phyloP scores from a whole-genome alignment of 2,329 filamentous ascomycete genomes.

The Cadophora malorum region DNA sequence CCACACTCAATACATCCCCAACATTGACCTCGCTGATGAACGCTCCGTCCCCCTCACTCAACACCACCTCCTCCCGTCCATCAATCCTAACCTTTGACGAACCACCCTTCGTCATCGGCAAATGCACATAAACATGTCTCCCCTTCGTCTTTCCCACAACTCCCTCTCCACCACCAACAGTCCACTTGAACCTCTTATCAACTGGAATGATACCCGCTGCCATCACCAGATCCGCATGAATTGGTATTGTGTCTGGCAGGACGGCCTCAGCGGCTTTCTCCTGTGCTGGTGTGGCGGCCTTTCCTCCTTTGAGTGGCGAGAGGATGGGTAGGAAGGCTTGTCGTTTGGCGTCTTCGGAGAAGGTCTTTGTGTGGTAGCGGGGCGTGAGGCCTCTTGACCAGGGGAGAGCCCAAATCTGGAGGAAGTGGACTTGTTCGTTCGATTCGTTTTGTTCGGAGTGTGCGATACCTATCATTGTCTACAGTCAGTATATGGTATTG shows the following conservation, averaged over 20 bases:
- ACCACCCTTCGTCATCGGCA: conserved; percentile 79
- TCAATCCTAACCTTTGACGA: conserved; percentile 74
- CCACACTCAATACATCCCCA: conserved; percentile 68
- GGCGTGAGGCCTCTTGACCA: conserved; percentile 76
- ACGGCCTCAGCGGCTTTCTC: conserved; percentile 69
- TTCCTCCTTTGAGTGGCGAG: conserved; percentile 73
- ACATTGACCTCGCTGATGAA: conserved; percentile 71
- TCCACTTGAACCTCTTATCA: conserved; percentile 71
- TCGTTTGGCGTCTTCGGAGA: conserved; percentile 74
- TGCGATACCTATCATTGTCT: conserved; percentile 70
- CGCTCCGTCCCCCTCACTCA: conserved; percentile 82
- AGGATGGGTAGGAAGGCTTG: conserved; percentile 76
- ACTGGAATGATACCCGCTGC: conserved; percentile 75
- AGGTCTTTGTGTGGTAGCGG: conserved; percentile 77
- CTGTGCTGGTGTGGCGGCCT: conserved; percentile 63
- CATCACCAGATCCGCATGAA: conserved; percentile 87
- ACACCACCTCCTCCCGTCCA: conserved; percentile 67
- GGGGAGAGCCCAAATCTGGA: conserved; percentile 88
- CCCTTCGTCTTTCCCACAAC: conserved; percentile 59
- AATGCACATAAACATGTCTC: conserved; percentile 79
- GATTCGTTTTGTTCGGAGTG: conserved; percentile 87
- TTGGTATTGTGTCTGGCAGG: conserved; percentile 74
- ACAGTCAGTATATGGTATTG: conserved; percentile 30
- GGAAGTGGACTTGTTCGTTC: conserved; percentile 74
- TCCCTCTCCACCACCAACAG: conserved; percentile 60